A percentile compares a stretch with the other conserved stretches of the same genome.
Evolutionary conservation across 2,329 filamentous ascomycete genomes (phyloP).

Genomic region (Epicoccum nigrum): DNA sequence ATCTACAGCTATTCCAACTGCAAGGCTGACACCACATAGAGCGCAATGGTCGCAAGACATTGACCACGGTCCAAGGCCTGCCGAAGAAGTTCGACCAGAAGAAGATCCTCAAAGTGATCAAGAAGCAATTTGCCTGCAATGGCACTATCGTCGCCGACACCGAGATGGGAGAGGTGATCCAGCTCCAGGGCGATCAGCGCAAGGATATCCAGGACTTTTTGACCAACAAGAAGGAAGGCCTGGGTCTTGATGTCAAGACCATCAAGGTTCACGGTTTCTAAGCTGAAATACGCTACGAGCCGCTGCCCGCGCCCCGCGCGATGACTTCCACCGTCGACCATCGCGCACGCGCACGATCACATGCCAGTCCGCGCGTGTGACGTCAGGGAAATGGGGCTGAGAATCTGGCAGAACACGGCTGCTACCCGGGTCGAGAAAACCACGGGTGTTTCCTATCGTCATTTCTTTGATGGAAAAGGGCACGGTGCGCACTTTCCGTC

Average conservation of each 20-base stretch:
- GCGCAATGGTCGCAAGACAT: constrained; percentile 99
- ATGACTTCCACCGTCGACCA: not conserved
- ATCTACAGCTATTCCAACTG: constrained; percentile 9
- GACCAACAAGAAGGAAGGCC: constrained; percentile 90
- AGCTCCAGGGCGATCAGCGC: constrained; percentile 98
- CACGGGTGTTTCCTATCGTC: constrained; percentile 9
- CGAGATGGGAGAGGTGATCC: constrained; percentile 99
- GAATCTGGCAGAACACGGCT: not conserved
- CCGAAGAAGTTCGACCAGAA: constrained; percentile 99
- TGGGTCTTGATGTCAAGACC: constrained; percentile 93
- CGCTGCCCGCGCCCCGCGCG: constrained; percentile 8
- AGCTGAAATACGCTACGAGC: constrained; percentile 10
- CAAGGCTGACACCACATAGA: constrained; percentile 65
- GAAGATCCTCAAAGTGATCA: constrained; percentile 99
- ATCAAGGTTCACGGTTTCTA: constrained; percentile 75
- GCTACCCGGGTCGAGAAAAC: not conserved
- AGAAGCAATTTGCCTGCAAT: constrained; percentile 99
- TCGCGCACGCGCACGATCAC: not conserved
- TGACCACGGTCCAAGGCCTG: constrained; percentile 99
- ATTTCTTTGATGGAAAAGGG: constrained; percentile 6
- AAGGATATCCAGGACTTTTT: constrained; percentile 99
- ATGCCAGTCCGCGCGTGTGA: constrained; percentile 2
- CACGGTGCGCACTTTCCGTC: not conserved
- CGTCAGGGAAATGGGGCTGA: not conserved
- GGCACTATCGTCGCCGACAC: constrained; percentile 96